phyloP scores from a whole-genome alignment of 1,284 basidiomycete species.

The Ustilago xerochloae region DNA sequence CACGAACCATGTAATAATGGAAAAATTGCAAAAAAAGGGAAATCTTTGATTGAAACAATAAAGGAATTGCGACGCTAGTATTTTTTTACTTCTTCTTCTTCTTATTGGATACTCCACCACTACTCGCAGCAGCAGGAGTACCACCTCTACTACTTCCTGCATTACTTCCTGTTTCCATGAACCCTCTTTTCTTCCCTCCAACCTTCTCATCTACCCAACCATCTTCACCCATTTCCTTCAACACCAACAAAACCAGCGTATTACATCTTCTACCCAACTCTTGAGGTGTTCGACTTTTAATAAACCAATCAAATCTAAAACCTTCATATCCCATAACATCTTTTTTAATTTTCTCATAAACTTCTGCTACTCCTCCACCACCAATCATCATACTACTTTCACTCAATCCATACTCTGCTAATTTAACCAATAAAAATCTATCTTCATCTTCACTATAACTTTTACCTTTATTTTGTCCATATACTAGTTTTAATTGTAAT shows the following conservation, averaged over 20 bases:
- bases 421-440: constrained; percentile 88
- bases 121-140: constrained; percentile 11
- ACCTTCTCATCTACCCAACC: constrained; percentile 23
- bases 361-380: constrained; percentile 88
- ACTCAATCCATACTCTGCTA: constrained; percentile 93
- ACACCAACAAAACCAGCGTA: constrained; percentile 87
- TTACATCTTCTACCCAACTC: constrained; percentile 90
- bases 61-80: not conserved
- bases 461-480: constrained; percentile 76
- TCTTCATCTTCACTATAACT: constrained; percentile 97
- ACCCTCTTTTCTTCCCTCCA: no score
- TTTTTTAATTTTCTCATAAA: constrained; percentile 94
- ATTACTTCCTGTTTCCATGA: constrained; percentile 29
- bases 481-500: constrained; percentile 62
- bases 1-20: not conserved
- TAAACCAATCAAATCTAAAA: constrained; percentile 96
- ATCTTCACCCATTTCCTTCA: constrained; percentile 77
- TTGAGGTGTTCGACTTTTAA: constrained; percentile 91
- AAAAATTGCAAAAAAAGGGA: not conserved
- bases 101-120: constrained; percentile 10
- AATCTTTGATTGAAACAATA: not conserved
- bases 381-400: no score
- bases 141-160: constrained; percentile 26
- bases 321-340: constrained; percentile 95
- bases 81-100: constrained; percentile 34